Conservation (phyloP, 75 land plant species). For the Picea glauca region DNA sequence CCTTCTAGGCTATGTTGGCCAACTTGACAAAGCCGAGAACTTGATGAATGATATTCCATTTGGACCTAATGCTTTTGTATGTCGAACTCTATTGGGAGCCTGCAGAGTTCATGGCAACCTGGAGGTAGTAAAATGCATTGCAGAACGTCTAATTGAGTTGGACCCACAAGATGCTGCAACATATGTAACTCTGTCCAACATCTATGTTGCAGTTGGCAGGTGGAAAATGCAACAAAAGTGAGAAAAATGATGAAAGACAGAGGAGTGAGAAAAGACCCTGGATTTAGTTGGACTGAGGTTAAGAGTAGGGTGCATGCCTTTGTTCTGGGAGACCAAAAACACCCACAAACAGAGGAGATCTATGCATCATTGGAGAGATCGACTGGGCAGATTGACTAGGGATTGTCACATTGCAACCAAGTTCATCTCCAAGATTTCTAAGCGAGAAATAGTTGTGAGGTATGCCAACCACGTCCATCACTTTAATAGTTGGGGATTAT, state of each 20-base stretch:
- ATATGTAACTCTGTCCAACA: constrained; percentile 15
- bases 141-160: background rate
- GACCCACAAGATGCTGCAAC: background rate
- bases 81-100: constrained; percentile 13
- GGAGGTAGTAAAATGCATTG: constrained; percentile 1
- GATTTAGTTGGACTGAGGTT: constrained; percentile 21
- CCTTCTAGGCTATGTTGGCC: constrained; percentile 8
- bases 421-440: too few species aligned
- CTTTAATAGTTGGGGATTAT: background rate
- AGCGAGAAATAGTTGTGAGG: background rate
- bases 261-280: constrained; percentile 15
- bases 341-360: constrained; percentile 4
- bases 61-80: constrained; percentile 12
- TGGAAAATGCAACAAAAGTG: constrained; percentile 7
- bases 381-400: too few species aligned
- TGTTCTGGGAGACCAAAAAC: constrained; percentile 3
- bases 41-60: constrained; percentile 11
- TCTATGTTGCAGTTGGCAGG: constrained; percentile 17
- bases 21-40: constrained; percentile 12
- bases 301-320: constrained; percentile 9
- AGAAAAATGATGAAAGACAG: constrained; percentile 9
- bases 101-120: constrained; percentile 14
- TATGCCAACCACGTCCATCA: background rate
- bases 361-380: too few species aligned
- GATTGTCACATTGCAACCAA: too few species aligned